Conservation (phyloP, 441 rosid genomes). For the Viola pubescens region DNA sequence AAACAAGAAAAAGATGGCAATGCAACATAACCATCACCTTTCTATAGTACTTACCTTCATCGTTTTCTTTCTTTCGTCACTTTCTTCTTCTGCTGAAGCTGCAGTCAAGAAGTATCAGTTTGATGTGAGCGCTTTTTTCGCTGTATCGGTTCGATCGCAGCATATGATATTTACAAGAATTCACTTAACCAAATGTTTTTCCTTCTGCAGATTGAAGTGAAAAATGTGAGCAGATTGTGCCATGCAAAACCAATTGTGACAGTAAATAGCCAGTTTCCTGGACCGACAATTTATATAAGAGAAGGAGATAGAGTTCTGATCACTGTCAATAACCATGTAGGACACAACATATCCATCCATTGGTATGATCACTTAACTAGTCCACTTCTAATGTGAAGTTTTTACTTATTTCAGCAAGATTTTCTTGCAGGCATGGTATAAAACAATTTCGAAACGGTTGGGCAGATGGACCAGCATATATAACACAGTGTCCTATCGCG, state of each 20-base stretch:
- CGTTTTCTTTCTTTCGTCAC: constrained; percentile 26
- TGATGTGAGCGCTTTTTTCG: constrained; percentile 27
- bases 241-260: constrained; percentile 45
- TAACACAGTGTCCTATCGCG: constrained; percentile 3
- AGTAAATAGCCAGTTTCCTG: constrained; percentile 48
- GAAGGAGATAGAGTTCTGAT: constrained; percentile 44
- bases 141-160: neutral
- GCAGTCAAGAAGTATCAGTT: constrained; percentile 38
- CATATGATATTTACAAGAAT: neutral
- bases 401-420: neutral
- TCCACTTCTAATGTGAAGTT: neutral
- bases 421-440: constrained; percentile 27
- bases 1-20: neutral
- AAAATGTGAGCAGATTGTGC: constrained; percentile 44
- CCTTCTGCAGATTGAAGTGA: constrained; percentile 36
- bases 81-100: constrained; percentile 8
- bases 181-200: constrained; percentile 20
- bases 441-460: constrained; percentile 30
- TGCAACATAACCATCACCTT: neutral
- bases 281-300: constrained; percentile 41
- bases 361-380: constrained; percentile 21
- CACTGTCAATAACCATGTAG: constrained; percentile 35
- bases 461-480: constrained; percentile 23
- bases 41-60: constrained; percentile 15
- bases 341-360: constrained; percentile 35